Conservation (phyloP, 2,329 filamentous ascomycete species). For the Cephalotrichum gorgonifer region DNA sequence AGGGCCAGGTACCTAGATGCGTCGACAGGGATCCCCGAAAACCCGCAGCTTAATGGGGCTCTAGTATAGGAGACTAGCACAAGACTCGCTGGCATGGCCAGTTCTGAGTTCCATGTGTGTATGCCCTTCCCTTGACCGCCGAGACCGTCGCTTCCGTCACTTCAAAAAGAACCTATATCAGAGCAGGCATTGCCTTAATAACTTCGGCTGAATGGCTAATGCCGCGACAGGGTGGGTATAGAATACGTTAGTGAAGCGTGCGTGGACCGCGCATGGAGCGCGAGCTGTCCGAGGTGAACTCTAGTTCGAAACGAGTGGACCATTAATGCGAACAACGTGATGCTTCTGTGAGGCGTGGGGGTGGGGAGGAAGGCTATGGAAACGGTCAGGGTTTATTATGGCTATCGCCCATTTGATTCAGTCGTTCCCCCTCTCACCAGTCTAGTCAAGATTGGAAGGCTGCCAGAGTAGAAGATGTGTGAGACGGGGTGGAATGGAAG, state of each 20-base stretch:
- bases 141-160: neutral
- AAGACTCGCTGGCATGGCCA: neutral
- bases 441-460: too few relatives aligned
- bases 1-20: neutral
- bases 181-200: neutral
- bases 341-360: too few relatives aligned
- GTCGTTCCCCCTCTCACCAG: too few relatives aligned
- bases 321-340: too few relatives aligned
- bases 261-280: neutral
- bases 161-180: neutral
- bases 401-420: too few relatives aligned
- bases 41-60: constrained; percentile 3
- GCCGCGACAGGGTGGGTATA: constrained; percentile 1
- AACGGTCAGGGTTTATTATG: too few relatives aligned
- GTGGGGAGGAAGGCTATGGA: too few relatives aligned
- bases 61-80: neutral
- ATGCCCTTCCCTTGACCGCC: neutral
- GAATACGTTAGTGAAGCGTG: neutral
- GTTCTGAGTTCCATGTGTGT: constrained; percentile 1
- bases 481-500: too few relatives aligned
- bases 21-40: neutral
- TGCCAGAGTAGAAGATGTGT: too few relatives aligned
- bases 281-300: neutral
- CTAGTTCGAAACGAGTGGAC: too few relatives aligned
- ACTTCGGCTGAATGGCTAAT: constrained; percentile 6